Conservation (phyloP, 768 basidiomycete species). For the Collybia sordida region DNA sequence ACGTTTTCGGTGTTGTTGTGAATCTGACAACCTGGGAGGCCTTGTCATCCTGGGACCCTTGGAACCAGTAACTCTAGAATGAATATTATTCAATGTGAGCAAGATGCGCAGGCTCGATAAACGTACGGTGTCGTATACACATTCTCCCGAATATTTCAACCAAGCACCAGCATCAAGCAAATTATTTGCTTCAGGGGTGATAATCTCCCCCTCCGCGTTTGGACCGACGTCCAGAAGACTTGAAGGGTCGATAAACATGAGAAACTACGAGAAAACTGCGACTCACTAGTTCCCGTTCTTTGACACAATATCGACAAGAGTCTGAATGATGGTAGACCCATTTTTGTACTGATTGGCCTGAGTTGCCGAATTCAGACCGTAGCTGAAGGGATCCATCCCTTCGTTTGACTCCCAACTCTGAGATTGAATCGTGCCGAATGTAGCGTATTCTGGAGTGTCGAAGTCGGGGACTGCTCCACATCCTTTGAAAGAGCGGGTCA, state of each 20-base stretch:
- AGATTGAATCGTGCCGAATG: slow-evolving; percentile 45
- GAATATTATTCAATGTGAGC: neutral
- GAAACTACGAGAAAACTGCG: neutral
- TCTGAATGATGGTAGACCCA: slow-evolving; percentile 47
- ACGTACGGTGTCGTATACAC: slow-evolving; percentile 50
- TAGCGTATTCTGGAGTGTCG: slow-evolving; percentile 54
- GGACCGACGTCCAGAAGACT: slow-evolving; percentile 57
- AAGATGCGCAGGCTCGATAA: neutral
- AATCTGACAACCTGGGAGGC: slow-evolving; percentile 38
- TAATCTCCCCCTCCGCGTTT: slow-evolving; percentile 53
- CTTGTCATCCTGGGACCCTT: slow-evolving; percentile 35
- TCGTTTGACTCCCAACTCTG: slow-evolving; percentile 58
- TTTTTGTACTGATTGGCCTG: slow-evolving; percentile 45
- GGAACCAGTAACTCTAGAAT: slow-evolving; percentile 47
- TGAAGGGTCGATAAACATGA: neutral
- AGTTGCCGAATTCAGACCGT: slow-evolving; percentile 46
- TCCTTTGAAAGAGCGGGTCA: slow-evolving; percentile 23
- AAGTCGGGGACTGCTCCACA: slow-evolving; percentile 53
- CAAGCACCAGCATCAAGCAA: slow-evolving; percentile 52
- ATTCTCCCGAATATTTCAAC: slow-evolving; percentile 49
- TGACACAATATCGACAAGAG: slow-evolving; percentile 54
- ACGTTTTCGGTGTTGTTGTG: slow-evolving; percentile 47
- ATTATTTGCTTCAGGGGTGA: slow-evolving; percentile 44
- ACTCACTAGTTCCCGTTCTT: slow-evolving; percentile 64
- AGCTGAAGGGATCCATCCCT: slow-evolving; percentile 56